Evolutionary conservation across 352 stramenopile species (phyloP).

Genomic region (Phytopythium cucurbitacearum): DNA sequence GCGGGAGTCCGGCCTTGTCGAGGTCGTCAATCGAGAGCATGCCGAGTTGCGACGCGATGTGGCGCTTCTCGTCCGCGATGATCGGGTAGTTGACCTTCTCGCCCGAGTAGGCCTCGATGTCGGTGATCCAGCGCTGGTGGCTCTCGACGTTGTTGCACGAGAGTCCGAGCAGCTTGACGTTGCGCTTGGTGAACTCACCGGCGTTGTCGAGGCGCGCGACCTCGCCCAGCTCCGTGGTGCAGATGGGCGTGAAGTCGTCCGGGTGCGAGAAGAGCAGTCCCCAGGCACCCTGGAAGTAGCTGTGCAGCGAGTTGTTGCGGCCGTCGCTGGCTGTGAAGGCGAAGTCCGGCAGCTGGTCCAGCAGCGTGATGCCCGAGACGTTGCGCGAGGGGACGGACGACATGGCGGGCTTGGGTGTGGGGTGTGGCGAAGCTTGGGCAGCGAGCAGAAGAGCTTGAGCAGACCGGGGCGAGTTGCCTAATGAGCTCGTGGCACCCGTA

Average conservation of each 20-base stretch:
- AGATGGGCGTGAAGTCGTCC: conserved; percentile 92
- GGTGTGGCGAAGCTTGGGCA: neutral
- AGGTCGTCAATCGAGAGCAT: conserved; percentile 87
- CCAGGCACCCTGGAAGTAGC: conserved; percentile 63
- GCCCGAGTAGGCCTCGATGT: conserved; percentile 79
- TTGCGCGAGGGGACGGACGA: conserved; percentile 15
- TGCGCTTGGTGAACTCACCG: conserved; percentile 68
- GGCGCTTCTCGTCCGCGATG: conserved; percentile 81
- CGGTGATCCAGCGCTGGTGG: conserved; percentile 75
- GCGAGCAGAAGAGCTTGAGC: neutral
- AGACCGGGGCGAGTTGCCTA: conserved; percentile 1
- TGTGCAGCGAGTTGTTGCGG: conserved; percentile 42
- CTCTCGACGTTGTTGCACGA: conserved; percentile 74
- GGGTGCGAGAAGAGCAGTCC: conserved; percentile 83
- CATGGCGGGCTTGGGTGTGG: neutral
- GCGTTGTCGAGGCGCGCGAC: conserved; percentile 77
- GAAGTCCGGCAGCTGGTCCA: conserved; percentile 63
- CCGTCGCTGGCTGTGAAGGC: conserved; percentile 50
- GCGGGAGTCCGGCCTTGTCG: conserved; percentile 68
- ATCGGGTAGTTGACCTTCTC: conserved; percentile 87
- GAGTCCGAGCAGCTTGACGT: conserved; percentile 80
- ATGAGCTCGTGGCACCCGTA: neutral
- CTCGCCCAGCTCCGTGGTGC: conserved; percentile 91
- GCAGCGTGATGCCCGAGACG: conserved; percentile 42
- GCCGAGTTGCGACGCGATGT: conserved; percentile 76